Base-by-base conservation (phyloP, 2,329 filamentous ascomycete species). In the Chalaropsis thielavioides region DNA sequence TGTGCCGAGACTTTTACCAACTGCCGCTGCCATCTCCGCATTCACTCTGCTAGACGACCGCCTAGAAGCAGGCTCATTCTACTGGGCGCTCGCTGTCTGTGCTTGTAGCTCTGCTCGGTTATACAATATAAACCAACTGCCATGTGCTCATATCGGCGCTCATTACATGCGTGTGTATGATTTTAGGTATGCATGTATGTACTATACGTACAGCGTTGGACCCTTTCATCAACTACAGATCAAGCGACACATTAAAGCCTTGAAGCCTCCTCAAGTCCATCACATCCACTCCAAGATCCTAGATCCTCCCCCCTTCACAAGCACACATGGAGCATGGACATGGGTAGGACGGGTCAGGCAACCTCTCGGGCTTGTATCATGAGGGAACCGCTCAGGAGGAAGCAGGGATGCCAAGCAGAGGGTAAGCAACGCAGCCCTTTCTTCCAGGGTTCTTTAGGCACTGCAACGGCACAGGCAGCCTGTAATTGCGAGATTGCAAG, bases 311-410 rank as follows among this genome's bases (percentile, higher is more conserved):
- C 19, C 10, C 46, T 22, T 24, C 46, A 27, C 11, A 22, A 51
- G 0, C 7, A 31, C 8, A 17, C 51, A 56, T 56, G 51, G 49
- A n/a, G 22, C 51, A 58, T 17, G 51, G 54, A 58, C 54, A 58
- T 58, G 54, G 54, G 27, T 58, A 38, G 3, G 31, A n/a, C 54
- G 54, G 54, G 11, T 38, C 54, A 58, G 27, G 54, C 54, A 8
- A 58, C 54, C 13, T 31, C 51, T 58, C 27, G 51, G 27, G 22
- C 51, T 35, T 35, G 10, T n/a, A 10, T 11, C 51, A 58, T 11
- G 54, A 58, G 54, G 54, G 54, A 58, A n/a, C 24, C 24, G 27
- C 54, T 58, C 54, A 58, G 54, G 15, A 58, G 54, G 54, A n/a
- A 13, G 27, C 13, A 38, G 54, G 54, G 54, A 58, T 58, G 27